Evolutionary conservation across 306 rosid species (phyloP).

Genomic region (Betula pendula): DNA sequence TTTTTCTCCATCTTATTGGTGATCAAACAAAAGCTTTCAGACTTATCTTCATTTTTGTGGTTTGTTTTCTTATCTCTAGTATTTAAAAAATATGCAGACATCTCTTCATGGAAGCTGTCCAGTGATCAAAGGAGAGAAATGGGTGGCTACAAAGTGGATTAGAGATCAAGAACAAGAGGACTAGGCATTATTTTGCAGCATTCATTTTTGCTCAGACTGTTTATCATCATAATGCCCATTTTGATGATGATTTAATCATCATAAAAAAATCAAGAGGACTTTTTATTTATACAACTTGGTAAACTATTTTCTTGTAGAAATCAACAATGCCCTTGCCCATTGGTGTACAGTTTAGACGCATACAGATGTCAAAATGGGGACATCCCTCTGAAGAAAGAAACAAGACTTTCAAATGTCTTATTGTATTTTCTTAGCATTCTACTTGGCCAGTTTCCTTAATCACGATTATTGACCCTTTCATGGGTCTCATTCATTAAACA

Average conservation of each 20-base stretch:
- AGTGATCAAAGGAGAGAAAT: conserved; percentile 64
- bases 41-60: not conserved
- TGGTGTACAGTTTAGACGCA: conserved; percentile 2
- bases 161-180: conserved; percentile 40
- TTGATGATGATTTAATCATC: too few species aligned
- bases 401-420: not conserved
- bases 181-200: conserved; percentile 1
- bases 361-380: not conserved
- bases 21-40: not conserved
- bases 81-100: conserved; percentile 39
- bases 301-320: not conserved
- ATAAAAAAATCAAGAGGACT: not conserved
- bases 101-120: conserved; percentile 79
- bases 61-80: not conserved
- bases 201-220: not conserved
- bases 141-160: conserved; percentile 77
- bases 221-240: not conserved
- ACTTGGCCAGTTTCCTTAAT: not conserved
- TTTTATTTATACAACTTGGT: not conserved
- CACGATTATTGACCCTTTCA: too few species aligned
- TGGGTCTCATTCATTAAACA: too few species aligned
- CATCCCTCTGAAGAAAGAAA: not conserved
- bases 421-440: not conserved
- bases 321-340: not conserved
- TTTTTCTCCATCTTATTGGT: not conserved